Base-by-base conservation (phyloP, 345 rosid species). In the Odontarrhena argentea region DNA sequence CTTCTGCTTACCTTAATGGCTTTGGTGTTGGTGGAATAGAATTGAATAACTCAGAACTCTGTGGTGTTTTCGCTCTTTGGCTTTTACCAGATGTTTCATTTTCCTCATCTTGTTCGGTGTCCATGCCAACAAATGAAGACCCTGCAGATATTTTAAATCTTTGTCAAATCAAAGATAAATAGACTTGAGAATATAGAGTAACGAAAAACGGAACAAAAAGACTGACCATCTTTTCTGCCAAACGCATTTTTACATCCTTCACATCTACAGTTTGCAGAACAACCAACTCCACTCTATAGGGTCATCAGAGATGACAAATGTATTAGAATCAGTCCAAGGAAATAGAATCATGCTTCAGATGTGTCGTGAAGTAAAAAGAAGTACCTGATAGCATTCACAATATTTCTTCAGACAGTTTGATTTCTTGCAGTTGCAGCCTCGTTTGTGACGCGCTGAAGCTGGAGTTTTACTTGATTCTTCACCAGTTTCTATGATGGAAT, bases 341-440 rank as follows among this genome's bases (percentile, higher is more conserved):
- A 8, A 2, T 18, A 10, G 46, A 12, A 11, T 32, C 36, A 3
- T 32, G 6, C 36, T 3, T 18, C 7, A 32, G 36, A 32, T 47
- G 45, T 43, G n/a, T 18, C 54, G 44, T 32, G 10, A 10, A 44
- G 3, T 55, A 14, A 1, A 14, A 13, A 36, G 35, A 53, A 24
- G 43, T 55, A 92, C 96, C 96, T 89, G 98, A 79, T 74, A 92
- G 85, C 98, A 92, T 86, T 92, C 98, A 36, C 98, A 92, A 61
- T 92, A 92, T 81, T 89, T 92, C 86, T 92, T 92, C 18, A 86
- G 75, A 76, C 98, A 92, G 71, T 74, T 79, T 40, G 98, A 92
- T 71, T 87, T 92, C 81, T 92, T 92, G 84, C 98, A 92, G 77
- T 87, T 89, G 81, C 98, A 92, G n/a, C 98, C 98, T 74, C 92